A percentile compares a stretch with the other conserved stretches of the same genome.
These are phyloP conservation scores for Phytopythium chamaehyphon DNA, from an alignment of 352 stramenopile species.

Conservation along the genomic window DNA sequence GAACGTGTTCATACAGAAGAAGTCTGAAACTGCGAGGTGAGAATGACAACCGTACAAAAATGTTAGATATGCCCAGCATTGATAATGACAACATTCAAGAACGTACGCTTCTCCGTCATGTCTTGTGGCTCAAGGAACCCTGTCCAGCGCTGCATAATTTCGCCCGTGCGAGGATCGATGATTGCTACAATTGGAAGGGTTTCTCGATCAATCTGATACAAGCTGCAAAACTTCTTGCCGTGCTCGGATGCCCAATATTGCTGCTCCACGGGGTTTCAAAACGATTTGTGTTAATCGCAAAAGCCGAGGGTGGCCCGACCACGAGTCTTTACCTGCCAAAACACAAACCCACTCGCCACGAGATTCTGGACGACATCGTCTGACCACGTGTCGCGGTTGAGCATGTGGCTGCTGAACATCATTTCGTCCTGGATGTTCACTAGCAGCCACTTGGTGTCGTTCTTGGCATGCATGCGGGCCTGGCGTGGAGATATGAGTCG, in stretches of 20 bases:
- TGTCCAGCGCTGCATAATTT: constrained; percentile 62
- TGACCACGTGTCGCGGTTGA: constrained; percentile 95
- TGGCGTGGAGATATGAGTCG: constrained; percentile 6
- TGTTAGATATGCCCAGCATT: too few species aligned
- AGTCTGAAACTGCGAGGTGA: constrained; percentile 63
- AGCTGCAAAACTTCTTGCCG: constrained; percentile 77
- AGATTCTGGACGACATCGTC: constrained; percentile 95
- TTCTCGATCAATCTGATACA: constrained; percentile 76
- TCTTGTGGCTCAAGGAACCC: constrained; percentile 65
- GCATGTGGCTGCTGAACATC: constrained; percentile 93
- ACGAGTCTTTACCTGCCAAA: constrained; percentile 81
- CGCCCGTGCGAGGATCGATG: constrained; percentile 70
- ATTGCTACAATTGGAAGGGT: constrained; percentile 68
- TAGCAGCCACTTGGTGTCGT: constrained; percentile 89
- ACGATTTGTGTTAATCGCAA: too few species aligned
- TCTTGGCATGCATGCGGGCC: constrained; percentile 76
- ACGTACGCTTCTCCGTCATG: constrained; percentile 74
- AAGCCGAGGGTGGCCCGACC: too few species aligned
- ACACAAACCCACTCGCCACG: constrained; percentile 92
- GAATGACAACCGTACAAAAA: too few species aligned
- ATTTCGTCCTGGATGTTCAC: constrained; percentile 94
- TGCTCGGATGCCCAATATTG: constrained; percentile 76
- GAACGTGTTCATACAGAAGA: constrained; percentile 49
- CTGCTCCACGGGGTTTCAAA: constrained; percentile 19
- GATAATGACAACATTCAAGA: not conserved